Percentiles rank a stretch among this genome's conserved stretches.
These are phyloP conservation scores for Debaryomyces coudertii DNA, from an alignment of 1,139 yeast species.

Conservation along the genomic window DNA sequence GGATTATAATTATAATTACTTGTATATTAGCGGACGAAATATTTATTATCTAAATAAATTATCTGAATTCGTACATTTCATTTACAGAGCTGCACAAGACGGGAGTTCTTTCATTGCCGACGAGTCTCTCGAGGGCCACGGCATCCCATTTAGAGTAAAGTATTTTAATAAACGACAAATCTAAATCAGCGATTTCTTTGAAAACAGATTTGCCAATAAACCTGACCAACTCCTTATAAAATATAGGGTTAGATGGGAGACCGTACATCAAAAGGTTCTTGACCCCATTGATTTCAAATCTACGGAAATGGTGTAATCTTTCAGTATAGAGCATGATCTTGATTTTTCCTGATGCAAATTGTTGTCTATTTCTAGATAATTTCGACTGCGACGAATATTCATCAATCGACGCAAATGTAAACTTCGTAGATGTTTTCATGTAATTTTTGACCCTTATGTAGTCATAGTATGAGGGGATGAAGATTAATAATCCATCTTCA, in stretches of 20 bases:
- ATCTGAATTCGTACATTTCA: conserved; percentile 75
- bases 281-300: conserved; percentile 87
- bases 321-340: conserved; percentile 85
- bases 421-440: conserved; percentile 63
- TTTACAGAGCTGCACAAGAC: conserved; percentile 67
- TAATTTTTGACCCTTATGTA: conserved; percentile 77
- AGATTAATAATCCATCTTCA: conserved; percentile 75
- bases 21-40: conserved; percentile 10
- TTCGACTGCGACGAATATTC: conserved; percentile 80
- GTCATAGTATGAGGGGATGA: conserved; percentile 86
- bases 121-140: conserved; percentile 75
- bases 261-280: conserved; percentile 81
- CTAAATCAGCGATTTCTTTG: conserved; percentile 55
- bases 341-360: conserved; percentile 64
- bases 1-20: neutral
- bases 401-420: conserved; percentile 68
- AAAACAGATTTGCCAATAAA: conserved; percentile 54
- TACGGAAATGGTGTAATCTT: conserved; percentile 87
- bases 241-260: conserved; percentile 81
- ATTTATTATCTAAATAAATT: conserved; percentile 8
- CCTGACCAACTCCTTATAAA: conserved; percentile 73
- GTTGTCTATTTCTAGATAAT: conserved; percentile 69
- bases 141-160: conserved; percentile 84
- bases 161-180: conserved; percentile 65
- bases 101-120: conserved; percentile 79